Percentiles rank a stretch among this genome's conserved stretches.
Conservation (phyloP, 768 basidiomycete species). For the Lactarius sp. region DNA sequence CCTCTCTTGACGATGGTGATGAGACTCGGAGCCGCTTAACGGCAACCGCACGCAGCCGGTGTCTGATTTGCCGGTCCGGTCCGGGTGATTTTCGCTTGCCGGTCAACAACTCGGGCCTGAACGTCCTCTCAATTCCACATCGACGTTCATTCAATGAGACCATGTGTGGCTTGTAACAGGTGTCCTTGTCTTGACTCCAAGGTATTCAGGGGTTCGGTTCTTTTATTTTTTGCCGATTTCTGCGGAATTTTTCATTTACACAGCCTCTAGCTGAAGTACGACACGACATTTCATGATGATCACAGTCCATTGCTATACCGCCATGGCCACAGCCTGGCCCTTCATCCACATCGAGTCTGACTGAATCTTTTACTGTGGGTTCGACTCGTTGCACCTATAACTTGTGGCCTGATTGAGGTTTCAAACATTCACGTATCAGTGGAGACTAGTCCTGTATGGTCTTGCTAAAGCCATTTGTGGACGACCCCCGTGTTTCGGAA, state of each 20-base stretch:
- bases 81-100: not conserved
- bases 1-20: no score
- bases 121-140: not conserved
- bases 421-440: not conserved
- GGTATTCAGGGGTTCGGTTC: no score
- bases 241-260: not conserved
- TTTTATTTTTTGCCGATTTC: not conserved
- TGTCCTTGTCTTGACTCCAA: no score
- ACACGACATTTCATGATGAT: not conserved
- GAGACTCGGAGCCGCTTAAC: no score
- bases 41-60: no score
- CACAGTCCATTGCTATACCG: not conserved
- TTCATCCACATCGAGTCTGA: not conserved
- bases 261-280: no score
- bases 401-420: not conserved
- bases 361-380: not conserved
- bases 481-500: not conserved
- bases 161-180: not conserved
- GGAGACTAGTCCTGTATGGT: not conserved
- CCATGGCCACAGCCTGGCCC: not conserved
- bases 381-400: not conserved
- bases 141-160: not conserved
- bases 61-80: not conserved
- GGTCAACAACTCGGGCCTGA: not conserved
- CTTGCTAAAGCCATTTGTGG: not conserved